Percentiles rank a stretch among this genome's conserved stretches.
phyloP scores from a whole-genome alignment of 2,329 filamentous ascomycete species.

The Rhynchosporium graminicola region DNA sequence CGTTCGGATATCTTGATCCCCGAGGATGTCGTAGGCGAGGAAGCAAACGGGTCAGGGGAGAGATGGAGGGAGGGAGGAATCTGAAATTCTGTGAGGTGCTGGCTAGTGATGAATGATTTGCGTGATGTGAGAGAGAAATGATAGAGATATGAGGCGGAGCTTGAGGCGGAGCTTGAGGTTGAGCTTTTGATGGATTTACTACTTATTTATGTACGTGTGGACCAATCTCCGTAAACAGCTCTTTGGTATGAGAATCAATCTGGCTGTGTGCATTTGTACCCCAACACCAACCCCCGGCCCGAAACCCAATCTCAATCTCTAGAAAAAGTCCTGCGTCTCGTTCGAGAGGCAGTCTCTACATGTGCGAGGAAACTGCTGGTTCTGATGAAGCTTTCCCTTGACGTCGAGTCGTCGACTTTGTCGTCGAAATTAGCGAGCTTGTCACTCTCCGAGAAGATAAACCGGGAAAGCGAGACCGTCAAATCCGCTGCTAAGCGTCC shows the following conservation, averaged over 20 bases:
- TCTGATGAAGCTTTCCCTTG: neutral
- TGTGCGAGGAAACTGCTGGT: constrained; percentile 16
- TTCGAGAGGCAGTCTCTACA: constrained; percentile 18
- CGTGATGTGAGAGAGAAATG: neutral
- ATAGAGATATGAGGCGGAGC: neutral
- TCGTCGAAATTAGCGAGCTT: constrained; percentile 10
- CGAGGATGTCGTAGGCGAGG: constrained; percentile 11
- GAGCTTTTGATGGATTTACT: neutral
- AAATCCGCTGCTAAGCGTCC: neutral
- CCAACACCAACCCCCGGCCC: no score
- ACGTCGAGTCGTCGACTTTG: neutral
- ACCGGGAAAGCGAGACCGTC: constrained; percentile 1
- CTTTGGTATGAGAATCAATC: constrained; percentile 3
- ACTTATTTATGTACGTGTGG: neutral
- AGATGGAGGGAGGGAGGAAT: neutral
- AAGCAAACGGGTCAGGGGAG: neutral
- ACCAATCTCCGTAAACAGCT: constrained; percentile 6
- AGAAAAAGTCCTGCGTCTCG: constrained; percentile 15
- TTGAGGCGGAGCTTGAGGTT: neutral
- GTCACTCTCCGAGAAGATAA: neutral
- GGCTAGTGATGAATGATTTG: neutral
- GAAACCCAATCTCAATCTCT: neutral
- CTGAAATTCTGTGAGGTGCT: neutral
- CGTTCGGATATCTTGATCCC: constrained; percentile 1
- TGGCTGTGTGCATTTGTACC: neutral